Conservation (phyloP, 176 grass and related monocot genomes). For the Poa annua region DNA sequence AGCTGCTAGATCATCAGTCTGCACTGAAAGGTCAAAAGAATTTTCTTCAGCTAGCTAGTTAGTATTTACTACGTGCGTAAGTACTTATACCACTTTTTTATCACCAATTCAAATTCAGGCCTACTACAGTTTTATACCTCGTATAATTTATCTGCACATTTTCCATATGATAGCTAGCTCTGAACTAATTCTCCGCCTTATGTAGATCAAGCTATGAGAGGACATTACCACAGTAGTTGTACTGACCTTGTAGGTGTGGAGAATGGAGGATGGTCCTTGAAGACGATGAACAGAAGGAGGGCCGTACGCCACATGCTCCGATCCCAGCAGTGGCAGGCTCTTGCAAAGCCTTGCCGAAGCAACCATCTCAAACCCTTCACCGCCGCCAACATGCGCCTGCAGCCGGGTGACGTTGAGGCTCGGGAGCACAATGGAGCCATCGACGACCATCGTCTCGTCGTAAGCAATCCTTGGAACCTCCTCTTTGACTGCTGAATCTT, state of each 20-base stretch:
- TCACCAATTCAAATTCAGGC: not conserved
- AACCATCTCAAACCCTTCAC: conserved; percentile 59
- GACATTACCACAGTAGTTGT: not conserved
- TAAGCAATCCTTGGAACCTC: conserved; percentile 43
- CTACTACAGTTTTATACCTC: conserved; percentile 25
- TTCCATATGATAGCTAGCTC: not conserved
- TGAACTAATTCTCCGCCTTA: not conserved
- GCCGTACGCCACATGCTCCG: conserved; percentile 60
- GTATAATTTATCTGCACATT: not conserved
- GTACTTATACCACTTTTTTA: not conserved
- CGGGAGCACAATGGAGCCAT: conserved; percentile 41
- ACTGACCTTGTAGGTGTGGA: conserved; percentile 57
- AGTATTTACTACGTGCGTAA: too few relatives aligned
- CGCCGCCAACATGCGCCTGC: conserved; percentile 29
- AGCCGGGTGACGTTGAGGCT: conserved; percentile 51
- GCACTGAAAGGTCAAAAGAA: not conserved
- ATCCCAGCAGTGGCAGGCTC: conserved; percentile 38
- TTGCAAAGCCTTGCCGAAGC: conserved; percentile 58
- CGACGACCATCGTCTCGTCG: conserved; percentile 30
- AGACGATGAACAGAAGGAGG: conserved; percentile 45
- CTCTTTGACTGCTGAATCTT: conserved; percentile 50
- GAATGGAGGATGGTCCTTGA: conserved; percentile 58
- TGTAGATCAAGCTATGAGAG: not conserved
- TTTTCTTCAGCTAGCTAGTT: not conserved
- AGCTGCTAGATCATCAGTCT: conserved; percentile 21